Conservation (phyloP, 345 rosid species). For the Garcia nutans region DNA sequence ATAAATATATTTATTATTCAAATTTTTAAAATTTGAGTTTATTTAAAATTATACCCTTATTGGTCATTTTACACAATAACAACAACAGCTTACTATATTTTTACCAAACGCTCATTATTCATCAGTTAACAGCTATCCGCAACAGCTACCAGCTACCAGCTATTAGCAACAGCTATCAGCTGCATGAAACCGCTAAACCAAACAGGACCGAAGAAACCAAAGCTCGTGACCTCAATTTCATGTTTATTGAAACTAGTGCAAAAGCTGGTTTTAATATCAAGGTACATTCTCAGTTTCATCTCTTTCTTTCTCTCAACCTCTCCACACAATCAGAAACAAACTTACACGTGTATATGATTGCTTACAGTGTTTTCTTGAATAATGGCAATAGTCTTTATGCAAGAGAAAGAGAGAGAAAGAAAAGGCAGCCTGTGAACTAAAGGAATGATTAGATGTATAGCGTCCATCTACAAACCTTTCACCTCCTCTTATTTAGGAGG, state of each 20-base stretch:
- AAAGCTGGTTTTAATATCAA: conserved; percentile 20
- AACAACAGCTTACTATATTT: no score
- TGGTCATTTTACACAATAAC: no score
- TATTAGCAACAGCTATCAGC: no score
- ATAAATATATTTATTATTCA: no score
- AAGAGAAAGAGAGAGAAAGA: background rate
- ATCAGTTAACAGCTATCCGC: no score
- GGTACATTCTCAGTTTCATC: conserved; percentile 1
- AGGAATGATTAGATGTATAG: background rate
- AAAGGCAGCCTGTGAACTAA: background rate
- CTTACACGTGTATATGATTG: background rate
- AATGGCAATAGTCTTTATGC: background rate
- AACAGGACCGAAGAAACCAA: no score
- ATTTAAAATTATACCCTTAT: no score
- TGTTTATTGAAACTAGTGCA: conserved; percentile 24
- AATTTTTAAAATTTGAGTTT: no score
- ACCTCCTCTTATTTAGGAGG: background rate
- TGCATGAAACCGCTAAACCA: no score
- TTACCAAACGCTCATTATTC: no score
- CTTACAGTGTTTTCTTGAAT: background rate
- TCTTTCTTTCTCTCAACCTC: background rate
- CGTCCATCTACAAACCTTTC: background rate
- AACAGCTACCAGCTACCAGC: no score
- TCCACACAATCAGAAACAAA: background rate
- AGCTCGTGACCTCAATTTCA: conserved; percentile 14